Base-by-base conservation (phyloP, 2,329 filamentous ascomycete species). In the Aureobasidium sp. region DNA sequence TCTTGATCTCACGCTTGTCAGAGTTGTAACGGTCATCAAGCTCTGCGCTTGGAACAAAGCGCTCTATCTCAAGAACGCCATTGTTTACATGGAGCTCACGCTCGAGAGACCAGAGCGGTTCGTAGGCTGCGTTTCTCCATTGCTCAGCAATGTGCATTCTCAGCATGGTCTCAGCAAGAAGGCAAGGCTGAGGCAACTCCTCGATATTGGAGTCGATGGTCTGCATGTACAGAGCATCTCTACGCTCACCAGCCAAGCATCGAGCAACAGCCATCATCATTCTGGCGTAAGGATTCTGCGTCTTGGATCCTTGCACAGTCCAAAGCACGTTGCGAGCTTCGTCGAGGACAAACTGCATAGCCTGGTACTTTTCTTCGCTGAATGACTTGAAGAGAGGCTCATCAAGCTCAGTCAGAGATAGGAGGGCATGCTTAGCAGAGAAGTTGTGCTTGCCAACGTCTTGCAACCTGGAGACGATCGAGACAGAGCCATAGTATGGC, bases 1-100 rank as follows among this genome's bases (percentile, higher is more conserved):
- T 53, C 50, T 53, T 53, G 50, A 53, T 53, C 25, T 53, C 50
- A 29, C 50, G 50, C 50, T 53, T 53, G 50, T 53, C 50, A 21
- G 50, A 39, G 50, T 53, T 53, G 50, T 53, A 53, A n/a, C 50
- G 50, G 50, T 30, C 27, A 25, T 53, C 50, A 21, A 39, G 50
- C n/a, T 53, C 50, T 29, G 21, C 11, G 21, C 50, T 53, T 3
- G 50, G 50, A 7, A 53, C 16, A n/a, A 53, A 53, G 21, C 50
- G 50, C 50, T 53, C 50, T 21, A 53, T 13, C 36, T 53, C 34
- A 11, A 53, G 50, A n/a, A 41, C 27, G 10, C 50, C 50, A 9
- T 53, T 29, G 15, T 41, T 41, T 3, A 41, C 50, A 29, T 53
- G 50, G 11, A 53, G 30, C 50, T 53, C 50, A n/a, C 50, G 34